Base-by-base conservation (phyloP, 352 stramenopile species). In the Phytophthora vignae region DNA sequence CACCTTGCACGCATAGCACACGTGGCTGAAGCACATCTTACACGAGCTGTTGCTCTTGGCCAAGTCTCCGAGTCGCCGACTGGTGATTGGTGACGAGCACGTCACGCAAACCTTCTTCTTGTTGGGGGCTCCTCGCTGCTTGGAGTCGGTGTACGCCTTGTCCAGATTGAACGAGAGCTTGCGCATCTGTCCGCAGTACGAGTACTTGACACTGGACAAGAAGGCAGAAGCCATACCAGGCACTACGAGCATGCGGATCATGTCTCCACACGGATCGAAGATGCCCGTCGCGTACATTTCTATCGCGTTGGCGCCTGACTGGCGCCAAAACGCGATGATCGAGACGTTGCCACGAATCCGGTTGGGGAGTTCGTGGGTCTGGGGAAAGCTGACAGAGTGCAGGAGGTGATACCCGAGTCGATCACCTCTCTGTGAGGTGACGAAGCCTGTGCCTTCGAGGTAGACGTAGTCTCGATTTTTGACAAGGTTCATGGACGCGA, bases 61-160 rank as follows among this genome's bases (percentile, higher is more conserved):
- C n/a, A 53, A 53, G 11, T 53, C n/a, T 53, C 12, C 46, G 21
- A 53, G 46, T 14, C 46, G 46, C 1, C 46, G 19, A 27, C 19
- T 27, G n/a, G 46, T 29, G 29, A 53, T 53, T 22, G 46, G 46
- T 3, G 21, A 22, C n/a, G 46, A 53, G 12, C 46, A 53, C 7
- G 6, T 27, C n/a, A 53, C 46, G n/a, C 46, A 53, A 15, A 53
- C n/a, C n/a, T 53, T 53, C 46, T 53, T 53, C 12, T 27, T 53
- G 46, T 53, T 53, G 15, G 44, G 44, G 15, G 44, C n/a, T 19
- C 44, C 44, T 19, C 44, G 44, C 44, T 52, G 44, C 44, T 52
- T 52, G 17, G 46, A 53, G 10, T 53, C 46, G 8, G 17, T 53
- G 46, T 53, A 53, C 9, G 46, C 46, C 46, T 53, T 53, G 46